A percentile compares a stretch with the other conserved stretches of the same genome.
Conservation (phyloP, 768 basidiomycete genomes). For the Russula compacta region DNA sequence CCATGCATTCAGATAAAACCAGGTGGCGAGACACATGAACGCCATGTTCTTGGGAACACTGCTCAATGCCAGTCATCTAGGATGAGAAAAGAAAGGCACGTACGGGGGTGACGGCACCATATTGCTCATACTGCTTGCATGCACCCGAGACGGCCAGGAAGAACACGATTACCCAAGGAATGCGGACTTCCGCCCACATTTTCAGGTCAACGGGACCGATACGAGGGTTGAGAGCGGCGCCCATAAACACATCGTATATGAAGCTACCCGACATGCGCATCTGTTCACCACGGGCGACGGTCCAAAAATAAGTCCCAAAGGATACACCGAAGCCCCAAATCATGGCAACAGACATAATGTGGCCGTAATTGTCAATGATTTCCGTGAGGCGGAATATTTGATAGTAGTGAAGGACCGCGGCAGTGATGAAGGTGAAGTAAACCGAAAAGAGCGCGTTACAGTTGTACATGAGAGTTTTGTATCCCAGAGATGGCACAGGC, state of each 20-base stretch:
- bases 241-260: constrained; percentile 97
- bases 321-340: constrained; percentile 82
- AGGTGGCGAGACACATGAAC: constrained; percentile 92
- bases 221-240: constrained; percentile 87
- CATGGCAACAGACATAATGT: constrained; percentile 92
- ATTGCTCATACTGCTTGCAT: constrained; percentile 89
- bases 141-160: constrained; percentile 86
- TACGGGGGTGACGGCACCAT: constrained; percentile 88
- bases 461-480: constrained; percentile 91
- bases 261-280: constrained; percentile 93
- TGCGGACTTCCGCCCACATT: constrained; percentile 97
- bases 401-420: constrained; percentile 65
- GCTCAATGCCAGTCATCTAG: neutral
- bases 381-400: constrained; percentile 84
- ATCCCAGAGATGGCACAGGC: constrained; percentile 88
- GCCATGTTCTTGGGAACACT: constrained; percentile 71
- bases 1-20: constrained; percentile 96
- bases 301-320: constrained; percentile 70
- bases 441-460: constrained; percentile 87
- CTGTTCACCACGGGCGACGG: constrained; percentile 66
- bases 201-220: constrained; percentile 89
- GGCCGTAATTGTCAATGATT: constrained; percentile 94
- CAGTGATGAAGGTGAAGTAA: constrained; percentile 74
- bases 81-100: constrained; percentile 24
- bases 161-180: constrained; percentile 96